Percentiles rank a stretch among this genome's conserved stretches.
These are phyloP conservation scores for Backusella mclennaniae DNA, from an alignment of 192 early-diverging fungal genomes.

Conservation along the genomic window DNA sequence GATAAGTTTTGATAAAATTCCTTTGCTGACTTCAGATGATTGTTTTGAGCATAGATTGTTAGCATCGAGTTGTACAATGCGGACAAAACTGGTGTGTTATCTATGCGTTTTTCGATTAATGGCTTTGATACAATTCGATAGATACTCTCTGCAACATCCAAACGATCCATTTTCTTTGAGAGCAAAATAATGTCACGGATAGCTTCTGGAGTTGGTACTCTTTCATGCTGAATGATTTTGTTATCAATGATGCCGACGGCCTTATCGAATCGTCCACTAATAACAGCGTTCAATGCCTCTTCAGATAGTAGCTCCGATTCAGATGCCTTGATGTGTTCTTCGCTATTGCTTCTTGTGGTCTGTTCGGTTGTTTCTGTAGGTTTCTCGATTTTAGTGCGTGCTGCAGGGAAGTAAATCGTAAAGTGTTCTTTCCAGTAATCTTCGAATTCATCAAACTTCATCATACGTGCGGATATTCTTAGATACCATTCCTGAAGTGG, in stretches of 20 bases:
- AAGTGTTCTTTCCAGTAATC: conserved; percentile 19
- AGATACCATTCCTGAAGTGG: conserved; percentile 1
- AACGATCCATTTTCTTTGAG: conserved; percentile 14
- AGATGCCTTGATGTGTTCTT: neutral
- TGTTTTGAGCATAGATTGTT: conserved; percentile 41
- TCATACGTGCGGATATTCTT: conserved; percentile 13
- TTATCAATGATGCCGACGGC: conserved; percentile 21
- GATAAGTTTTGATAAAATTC: conserved; percentile 41
- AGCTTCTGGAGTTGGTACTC: conserved; percentile 31
- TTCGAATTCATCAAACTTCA: conserved; percentile 2
- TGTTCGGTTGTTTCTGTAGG: neutral
- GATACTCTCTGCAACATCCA: conserved; percentile 16
- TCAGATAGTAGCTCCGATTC: conserved; percentile 24
- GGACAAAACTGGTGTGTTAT: conserved; percentile 1
- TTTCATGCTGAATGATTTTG: conserved; percentile 20
- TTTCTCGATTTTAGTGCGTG: neutral
- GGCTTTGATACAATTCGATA: conserved; percentile 12
- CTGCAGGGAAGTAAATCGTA: neutral
- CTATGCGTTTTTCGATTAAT: neutral
- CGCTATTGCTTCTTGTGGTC: neutral
- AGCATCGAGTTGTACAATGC: conserved; percentile 40
- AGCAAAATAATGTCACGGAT: conserved; percentile 33
- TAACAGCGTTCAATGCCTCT: conserved; percentile 18
- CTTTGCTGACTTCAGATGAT: conserved; percentile 42
- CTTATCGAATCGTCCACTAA: conserved; percentile 16